These are phyloP conservation scores for Hypoxylon intermedium DNA, from an alignment of 495 filamentous ascomycete genomes.

Conservation along the genomic window DNA sequence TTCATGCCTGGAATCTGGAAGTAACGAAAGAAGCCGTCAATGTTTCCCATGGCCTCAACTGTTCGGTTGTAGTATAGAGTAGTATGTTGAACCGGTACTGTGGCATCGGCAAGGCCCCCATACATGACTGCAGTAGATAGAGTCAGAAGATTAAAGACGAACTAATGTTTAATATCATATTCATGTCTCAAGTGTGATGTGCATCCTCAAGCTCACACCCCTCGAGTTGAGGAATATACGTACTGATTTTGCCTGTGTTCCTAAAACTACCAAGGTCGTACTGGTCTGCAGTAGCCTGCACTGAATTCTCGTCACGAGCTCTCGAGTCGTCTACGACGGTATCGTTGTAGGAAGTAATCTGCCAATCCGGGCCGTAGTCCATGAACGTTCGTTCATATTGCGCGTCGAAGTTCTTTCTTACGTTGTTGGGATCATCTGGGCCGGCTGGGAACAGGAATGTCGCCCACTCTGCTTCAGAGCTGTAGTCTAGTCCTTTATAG, in stretches of 20 bases:
- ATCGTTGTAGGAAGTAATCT: conserved; percentile 45
- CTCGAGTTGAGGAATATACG: conserved; percentile 1
- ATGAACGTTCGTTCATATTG: conserved; percentile 51
- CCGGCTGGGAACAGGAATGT: conserved; percentile 41
- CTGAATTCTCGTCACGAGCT: conserved; percentile 42
- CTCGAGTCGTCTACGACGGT: conserved; percentile 45
- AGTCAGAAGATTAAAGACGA: neutral
- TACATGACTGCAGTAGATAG: conserved; percentile 57
- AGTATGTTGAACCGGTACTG: conserved; percentile 55
- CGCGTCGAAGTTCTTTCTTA: conserved; percentile 44
- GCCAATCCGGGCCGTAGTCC: conserved; percentile 44
- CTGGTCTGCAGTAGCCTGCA: conserved; percentile 52
- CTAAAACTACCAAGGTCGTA: conserved; percentile 56
- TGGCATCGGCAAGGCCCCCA: conserved; percentile 61
- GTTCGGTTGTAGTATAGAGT: conserved; percentile 53
- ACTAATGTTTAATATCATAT: neutral
- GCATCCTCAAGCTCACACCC: neutral
- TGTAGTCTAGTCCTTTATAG: conserved; percentile 57
- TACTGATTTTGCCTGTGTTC: conserved; percentile 43
- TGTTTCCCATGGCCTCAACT: conserved; percentile 39
- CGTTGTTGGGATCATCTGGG: conserved; percentile 35
- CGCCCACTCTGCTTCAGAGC: conserved; percentile 47
- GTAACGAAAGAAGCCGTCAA: conserved; percentile 48
- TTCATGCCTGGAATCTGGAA: conserved; percentile 54
- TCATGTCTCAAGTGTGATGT: neutral